These are phyloP conservation scores for Ustulina deusta DNA, from an alignment of 2,329 filamentous ascomycete species.

Conservation along the genomic window DNA sequence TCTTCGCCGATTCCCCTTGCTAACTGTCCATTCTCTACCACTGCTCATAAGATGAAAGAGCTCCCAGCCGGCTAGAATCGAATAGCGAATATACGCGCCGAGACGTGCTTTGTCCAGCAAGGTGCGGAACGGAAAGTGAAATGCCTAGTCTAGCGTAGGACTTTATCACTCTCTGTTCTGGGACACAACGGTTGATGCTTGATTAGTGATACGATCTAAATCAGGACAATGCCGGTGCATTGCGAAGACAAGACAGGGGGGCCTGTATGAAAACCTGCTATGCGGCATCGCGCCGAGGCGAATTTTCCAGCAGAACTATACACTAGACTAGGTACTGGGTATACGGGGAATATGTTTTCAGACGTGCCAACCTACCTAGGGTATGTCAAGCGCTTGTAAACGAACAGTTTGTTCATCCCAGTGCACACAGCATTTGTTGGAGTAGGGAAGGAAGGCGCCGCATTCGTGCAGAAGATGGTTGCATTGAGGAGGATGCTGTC, in stretches of 20 bases:
- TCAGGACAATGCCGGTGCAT: neutral
- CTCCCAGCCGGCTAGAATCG: neutral
- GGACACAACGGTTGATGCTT: neutral
- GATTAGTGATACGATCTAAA: conserved; percentile 4
- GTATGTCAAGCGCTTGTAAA: neutral
- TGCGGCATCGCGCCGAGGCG: conserved; percentile 19
- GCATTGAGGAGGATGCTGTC: conserved; percentile 11
- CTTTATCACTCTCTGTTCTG: neutral
- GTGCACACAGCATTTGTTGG: neutral
- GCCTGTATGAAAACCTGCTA: neutral
- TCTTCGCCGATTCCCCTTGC: neutral
- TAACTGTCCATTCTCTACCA: conserved; percentile 1
- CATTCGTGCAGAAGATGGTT: conserved; percentile 22
- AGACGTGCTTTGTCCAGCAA: neutral
- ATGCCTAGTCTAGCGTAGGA: conserved; percentile 28
- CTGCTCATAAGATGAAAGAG: conserved; percentile 8
- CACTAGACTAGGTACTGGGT: conserved; percentile 9
- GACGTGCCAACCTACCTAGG: neutral
- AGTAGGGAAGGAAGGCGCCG: conserved; percentile 2
- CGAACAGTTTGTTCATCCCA: neutral
- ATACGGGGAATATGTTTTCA: neutral
- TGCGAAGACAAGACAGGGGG: neutral
- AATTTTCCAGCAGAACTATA: too few relatives aligned
- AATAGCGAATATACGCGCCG: neutral
- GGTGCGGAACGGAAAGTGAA: neutral